Base-by-base conservation (phyloP, 306 rosid species). In the Castanea sativa region DNA sequence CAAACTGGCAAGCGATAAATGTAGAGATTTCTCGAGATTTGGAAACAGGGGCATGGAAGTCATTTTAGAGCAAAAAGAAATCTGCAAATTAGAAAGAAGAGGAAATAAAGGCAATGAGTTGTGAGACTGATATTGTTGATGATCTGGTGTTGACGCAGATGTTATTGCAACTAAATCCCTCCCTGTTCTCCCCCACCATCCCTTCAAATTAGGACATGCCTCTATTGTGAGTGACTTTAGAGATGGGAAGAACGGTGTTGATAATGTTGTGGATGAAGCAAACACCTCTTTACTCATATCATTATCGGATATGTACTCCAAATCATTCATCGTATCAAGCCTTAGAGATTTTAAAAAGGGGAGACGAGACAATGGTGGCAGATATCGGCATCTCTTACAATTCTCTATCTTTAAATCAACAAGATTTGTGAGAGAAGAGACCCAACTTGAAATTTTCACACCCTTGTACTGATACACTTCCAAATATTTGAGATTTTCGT, bases 1-100 rank as follows among this genome's bases (percentile, higher is more conserved):
- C 5, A 5, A 56, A 3, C 69, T 33, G 4, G 2, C 43, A 0
- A 1, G 1, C 0, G 0, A 0, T 21, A 57, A 35, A 6, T 1
- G 1, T 8, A 74, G 25, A 0, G 0, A 0, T 20, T 74, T 9
- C 6, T 20, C 15, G 9, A 74, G 69, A 21, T 14, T 18, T 4
- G 78, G 78, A 45, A 57, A 74, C 0, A 35, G 41, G 13, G 78
- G 69, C 70, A 74, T 74, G 15, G 15, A 58, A 38, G 7, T 4
- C 60, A 79, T 27, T 10, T 55, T 4, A 5, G 58, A 55, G 4
- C 80, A 83, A 38, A 29, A 49, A 0, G 2, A 4, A 38, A 83
- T 75, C 5, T 0, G 0, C 49, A 79, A 27, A 41, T 0, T 1
- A 65, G 69, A 3, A 76, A 67, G 71, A 32, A 55, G 5, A 67